A percentile compares a stretch with the other conserved stretches of the same genome.
phyloP scores from a whole-genome alignment of 177 flowering plant species.

The Vitis hybrid region DNA sequence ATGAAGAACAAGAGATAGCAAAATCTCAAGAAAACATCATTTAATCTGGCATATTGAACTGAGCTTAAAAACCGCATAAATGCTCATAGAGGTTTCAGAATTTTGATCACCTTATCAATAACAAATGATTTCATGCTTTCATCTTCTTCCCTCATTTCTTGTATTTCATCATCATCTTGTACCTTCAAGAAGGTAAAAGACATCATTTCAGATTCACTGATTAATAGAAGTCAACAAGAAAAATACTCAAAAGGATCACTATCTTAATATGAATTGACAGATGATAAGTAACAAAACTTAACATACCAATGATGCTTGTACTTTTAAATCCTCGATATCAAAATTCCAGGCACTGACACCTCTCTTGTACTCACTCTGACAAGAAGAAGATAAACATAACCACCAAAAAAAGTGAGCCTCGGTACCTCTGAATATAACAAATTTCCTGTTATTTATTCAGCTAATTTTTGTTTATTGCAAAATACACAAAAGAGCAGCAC shows the following conservation, averaged over 20 bases:
- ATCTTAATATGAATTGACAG: background rate
- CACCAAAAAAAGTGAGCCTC: background rate
- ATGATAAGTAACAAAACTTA: constrained; percentile 1
- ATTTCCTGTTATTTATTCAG: background rate
- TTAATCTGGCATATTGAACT: background rate
- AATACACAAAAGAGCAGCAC: too few relatives aligned
- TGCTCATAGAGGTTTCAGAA: background rate
- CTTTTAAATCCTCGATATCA: constrained; percentile 89
- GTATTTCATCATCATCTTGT: constrained; percentile 73
- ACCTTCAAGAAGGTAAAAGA: constrained; percentile 41
- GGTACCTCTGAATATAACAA: background rate
- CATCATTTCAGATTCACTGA: background rate
- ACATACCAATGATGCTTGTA: constrained; percentile 90
- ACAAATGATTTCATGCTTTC: constrained; percentile 33
- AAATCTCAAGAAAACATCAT: background rate
- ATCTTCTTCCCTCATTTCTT: constrained; percentile 54
- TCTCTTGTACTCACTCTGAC: constrained; percentile 95
- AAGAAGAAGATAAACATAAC: constrained; percentile 5
- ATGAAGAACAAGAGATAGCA: background rate
- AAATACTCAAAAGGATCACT: background rate
- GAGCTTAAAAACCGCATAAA: background rate
- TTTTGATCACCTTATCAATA: constrained; percentile 44
- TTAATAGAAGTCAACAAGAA: background rate
- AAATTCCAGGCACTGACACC: constrained; percentile 99
- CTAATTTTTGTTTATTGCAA: too few relatives aligned